Evolutionary conservation across 305 asterid species (phyloP).

Genomic region (Solanum chacoense): DNA sequence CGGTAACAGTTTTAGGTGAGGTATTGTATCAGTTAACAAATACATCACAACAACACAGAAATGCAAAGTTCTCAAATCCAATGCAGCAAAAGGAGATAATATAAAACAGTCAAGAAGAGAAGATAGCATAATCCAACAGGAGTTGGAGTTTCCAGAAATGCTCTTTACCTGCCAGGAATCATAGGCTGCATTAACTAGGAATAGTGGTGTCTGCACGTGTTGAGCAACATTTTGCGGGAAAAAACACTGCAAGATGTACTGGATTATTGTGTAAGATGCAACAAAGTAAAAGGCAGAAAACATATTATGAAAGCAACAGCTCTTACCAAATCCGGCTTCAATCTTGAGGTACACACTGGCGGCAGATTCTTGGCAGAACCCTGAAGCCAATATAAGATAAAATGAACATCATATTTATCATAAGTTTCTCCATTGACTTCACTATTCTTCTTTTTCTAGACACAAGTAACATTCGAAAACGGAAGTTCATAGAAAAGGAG

Average conservation of each 20-base stretch:
- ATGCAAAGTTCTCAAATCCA: background rate
- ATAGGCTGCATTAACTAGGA: slow-evolving; percentile 56
- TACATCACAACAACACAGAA: background rate
- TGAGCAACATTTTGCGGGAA: slow-evolving; percentile 51
- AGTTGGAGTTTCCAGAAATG: background rate
- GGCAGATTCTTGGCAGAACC: slow-evolving; percentile 58
- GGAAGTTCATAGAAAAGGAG: background rate
- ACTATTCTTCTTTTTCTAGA: background rate
- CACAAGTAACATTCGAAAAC: background rate
- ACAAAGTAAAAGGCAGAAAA: background rate
- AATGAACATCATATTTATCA: background rate
- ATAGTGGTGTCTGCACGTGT: slow-evolving; percentile 49
- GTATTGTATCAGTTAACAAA: background rate
- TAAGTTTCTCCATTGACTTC: background rate
- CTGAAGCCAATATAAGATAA: slow-evolving; percentile 21
- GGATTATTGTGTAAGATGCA: slow-evolving; percentile 4
- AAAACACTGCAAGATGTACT: slow-evolving; percentile 42
- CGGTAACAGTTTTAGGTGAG: background rate
- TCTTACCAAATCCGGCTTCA: slow-evolving; percentile 59
- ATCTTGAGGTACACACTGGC: slow-evolving; percentile 41
- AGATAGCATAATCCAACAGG: background rate
- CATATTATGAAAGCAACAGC: background rate
- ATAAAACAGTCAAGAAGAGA: background rate
- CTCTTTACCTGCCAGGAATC: slow-evolving; percentile 73
- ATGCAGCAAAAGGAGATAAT: background rate